phyloP scores from a whole-genome alignment of 1,139 yeast species.

The Yamadazyma songkhlaensis region DNA sequence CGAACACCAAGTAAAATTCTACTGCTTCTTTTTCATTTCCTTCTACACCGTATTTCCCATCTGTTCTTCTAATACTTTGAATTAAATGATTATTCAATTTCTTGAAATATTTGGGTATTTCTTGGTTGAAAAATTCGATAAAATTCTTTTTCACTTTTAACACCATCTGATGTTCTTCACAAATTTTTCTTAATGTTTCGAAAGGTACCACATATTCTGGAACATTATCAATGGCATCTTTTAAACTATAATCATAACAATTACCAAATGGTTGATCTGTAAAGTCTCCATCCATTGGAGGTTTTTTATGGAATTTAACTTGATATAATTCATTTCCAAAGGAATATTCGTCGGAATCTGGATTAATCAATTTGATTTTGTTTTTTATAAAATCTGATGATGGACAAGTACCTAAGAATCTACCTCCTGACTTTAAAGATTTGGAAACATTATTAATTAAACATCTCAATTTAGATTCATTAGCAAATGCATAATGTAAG shows the following conservation, averaged over 20 bases:
- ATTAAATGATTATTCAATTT: constrained; percentile 61
- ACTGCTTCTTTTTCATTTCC: constrained; percentile 88
- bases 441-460: constrained; percentile 73
- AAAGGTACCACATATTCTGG: constrained; percentile 98
- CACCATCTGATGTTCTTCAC: constrained; percentile 79
- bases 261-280: constrained; percentile 74
- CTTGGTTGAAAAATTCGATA: constrained; percentile 77
- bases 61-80: constrained; percentile 68
- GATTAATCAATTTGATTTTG: constrained; percentile 44
- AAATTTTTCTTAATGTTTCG: constrained; percentile 76
- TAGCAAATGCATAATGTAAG: constrained; percentile 89
- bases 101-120: constrained; percentile 64
- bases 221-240: constrained; percentile 94
- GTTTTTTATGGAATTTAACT: constrained; percentile 73
- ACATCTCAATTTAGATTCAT: constrained; percentile 73
- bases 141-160: constrained; percentile 75
- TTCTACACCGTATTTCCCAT: constrained; percentile 83
- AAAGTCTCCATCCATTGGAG: constrained; percentile 71
- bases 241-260: constrained; percentile 73
- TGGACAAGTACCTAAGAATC: constrained; percentile 91
- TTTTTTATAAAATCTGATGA: constrained; percentile 79
- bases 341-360: constrained; percentile 44
- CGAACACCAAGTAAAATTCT: constrained; percentile 80
- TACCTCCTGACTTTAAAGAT: constrained; percentile 77
- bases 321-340: constrained; percentile 88